These are phyloP conservation scores for Phoma sp. DNA, from an alignment of 2,329 filamentous ascomycete genomes.

Conservation along the genomic window DNA sequence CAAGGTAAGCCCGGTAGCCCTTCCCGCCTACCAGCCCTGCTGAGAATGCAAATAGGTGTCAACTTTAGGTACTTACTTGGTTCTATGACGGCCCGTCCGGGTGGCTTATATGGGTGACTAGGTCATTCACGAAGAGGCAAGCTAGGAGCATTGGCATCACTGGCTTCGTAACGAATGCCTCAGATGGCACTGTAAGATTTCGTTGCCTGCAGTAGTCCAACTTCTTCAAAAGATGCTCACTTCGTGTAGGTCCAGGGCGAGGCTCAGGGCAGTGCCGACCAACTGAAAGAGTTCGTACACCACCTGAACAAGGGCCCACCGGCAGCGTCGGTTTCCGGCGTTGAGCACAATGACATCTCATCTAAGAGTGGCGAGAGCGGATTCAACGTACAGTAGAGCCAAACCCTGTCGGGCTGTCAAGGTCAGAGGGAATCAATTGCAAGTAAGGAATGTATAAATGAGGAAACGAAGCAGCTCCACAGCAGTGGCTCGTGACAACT, in stretches of 20 bases:
- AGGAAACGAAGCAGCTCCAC: neutral
- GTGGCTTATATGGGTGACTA: conserved; percentile 17
- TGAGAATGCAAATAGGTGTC: conserved; percentile 46
- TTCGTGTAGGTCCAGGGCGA: conserved; percentile 80
- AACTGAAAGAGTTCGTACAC: conserved; percentile 73
- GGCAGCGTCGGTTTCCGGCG: conserved; percentile 73
- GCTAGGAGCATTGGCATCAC: conserved; percentile 55
- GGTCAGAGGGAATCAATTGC: too few relatives aligned
- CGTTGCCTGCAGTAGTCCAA: neutral
- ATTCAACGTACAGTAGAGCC: conserved; percentile 57
- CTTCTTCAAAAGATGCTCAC: conserved; percentile 18
- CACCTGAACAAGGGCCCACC: conserved; percentile 78
- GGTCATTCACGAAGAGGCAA: conserved; percentile 53
- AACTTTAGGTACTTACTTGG: conserved; percentile 54
- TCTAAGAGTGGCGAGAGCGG: conserved; percentile 70
- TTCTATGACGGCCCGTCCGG: neutral
- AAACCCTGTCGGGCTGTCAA: neutral
- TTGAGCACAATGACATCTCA: conserved; percentile 74
- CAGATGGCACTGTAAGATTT: conserved; percentile 52
- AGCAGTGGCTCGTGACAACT: neutral
- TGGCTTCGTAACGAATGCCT: conserved; percentile 56
- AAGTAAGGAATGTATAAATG: too few relatives aligned
- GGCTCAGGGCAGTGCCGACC: conserved; percentile 75
- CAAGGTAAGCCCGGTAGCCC: conserved; percentile 46
- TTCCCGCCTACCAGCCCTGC: neutral